phyloP scores from a whole-genome alignment of 2,329 filamentous ascomycete species.

The Aureobasidium namibiae region DNA sequence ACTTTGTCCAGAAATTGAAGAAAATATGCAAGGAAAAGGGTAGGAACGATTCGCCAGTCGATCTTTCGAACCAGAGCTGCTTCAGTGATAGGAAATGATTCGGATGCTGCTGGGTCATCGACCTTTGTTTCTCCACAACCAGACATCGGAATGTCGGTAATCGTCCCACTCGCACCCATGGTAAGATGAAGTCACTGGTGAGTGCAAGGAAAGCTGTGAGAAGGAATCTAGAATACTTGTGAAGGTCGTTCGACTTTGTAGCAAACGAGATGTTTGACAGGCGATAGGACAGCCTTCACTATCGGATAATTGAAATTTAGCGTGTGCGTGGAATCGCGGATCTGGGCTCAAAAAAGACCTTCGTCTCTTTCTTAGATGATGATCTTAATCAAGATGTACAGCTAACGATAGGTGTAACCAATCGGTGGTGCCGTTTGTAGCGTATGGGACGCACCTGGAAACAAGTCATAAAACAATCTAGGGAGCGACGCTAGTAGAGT shows the following conservation, averaged over 20 bases:
- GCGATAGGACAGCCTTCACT: not conserved
- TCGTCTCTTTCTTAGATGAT: not conserved
- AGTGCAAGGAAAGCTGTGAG: not conserved
- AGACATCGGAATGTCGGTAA: not conserved
- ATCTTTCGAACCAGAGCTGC: constrained; percentile 2
- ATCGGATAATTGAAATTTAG: not conserved
- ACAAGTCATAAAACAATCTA: not conserved
- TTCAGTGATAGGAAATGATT: not conserved
- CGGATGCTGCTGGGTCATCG: not conserved
- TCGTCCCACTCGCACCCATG: not conserved
- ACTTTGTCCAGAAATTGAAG: constrained; percentile 59
- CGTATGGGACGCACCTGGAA: not conserved
- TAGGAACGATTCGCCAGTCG: constrained; percentile 1
- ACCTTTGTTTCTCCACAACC: not conserved
- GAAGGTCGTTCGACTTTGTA: not conserved
- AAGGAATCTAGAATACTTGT: not conserved
- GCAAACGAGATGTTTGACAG: not conserved
- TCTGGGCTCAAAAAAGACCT: not conserved
- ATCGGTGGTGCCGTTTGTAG: not conserved
- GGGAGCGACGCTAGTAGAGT: not conserved
- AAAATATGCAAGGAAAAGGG: constrained; percentile 40
- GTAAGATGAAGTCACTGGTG: not conserved
- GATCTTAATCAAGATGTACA: not conserved
- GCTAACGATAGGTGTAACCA: not conserved
- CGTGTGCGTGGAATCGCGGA: too few relatives aligned